Evolutionary conservation across 257 asterid genomes (phyloP), one percentile per base, ranked within the genome.

Genomic region (Solanum clarkiae): DNA sequence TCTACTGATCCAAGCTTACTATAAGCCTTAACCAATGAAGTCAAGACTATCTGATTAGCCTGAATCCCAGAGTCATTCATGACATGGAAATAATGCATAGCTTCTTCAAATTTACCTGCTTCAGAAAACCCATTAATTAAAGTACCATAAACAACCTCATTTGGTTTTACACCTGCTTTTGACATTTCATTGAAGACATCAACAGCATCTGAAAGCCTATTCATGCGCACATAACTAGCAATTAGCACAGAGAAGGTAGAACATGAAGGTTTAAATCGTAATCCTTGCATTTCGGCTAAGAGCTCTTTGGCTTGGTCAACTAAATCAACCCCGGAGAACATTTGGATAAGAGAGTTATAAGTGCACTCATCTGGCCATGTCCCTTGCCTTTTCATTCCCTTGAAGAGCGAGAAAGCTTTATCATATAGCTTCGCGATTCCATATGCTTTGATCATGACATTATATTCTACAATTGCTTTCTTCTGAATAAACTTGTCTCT

Each of bases 291-390:
- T 91, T 96, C 97, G 77, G 86, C 86, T 84, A 93, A 84, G 84
- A 91, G 87, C 56, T 87, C 95, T 84, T 89, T 89, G 26, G 97
- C 95, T 74, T 88, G 87, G 69, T 96, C 98, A 49, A 87, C 92
- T 45, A 92, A 91, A 86, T 90, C 94, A 69, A 91, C 91, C 56
- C 93, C 94, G 8, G 94, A 92, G 53, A 90, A 88, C 98, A 96
- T 96, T 86, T 96, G 99, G 83, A 93, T 93, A 51, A 94, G 91
- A 82, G 98, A 91, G 90, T 96, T 94, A 84, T 91, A 96, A 14
- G 99, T 96, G 90, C 97, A 93, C 84, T 91, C 93, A 77, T 96
- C 98, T 20, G 99, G 99, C 99, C 98, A 96, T 17, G 92, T 89
- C 68, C 99, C 99, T 79, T 93, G 97, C 89, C 90, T 93, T 87